These are phyloP conservation scores for Akanthomyces lecanii DNA, from an alignment of 2,329 filamentous ascomycete species.

Conservation along the genomic window DNA sequence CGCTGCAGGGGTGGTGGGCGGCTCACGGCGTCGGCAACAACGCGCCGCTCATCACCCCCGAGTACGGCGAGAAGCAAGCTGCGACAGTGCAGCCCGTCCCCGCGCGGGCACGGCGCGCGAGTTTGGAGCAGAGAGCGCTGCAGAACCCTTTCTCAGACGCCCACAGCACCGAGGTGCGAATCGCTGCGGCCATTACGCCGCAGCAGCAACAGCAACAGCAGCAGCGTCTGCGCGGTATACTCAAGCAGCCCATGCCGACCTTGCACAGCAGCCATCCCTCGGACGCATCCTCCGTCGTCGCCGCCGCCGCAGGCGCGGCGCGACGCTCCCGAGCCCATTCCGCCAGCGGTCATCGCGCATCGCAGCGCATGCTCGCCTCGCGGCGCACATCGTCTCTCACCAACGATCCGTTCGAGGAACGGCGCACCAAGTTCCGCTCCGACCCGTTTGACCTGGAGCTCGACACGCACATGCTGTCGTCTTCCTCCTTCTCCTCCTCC, in stretches of 20 bases:
- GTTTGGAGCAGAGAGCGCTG: background rate
- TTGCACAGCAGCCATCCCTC: constrained; percentile 29
- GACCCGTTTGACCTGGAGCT: constrained; percentile 63
- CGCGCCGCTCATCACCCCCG: background rate
- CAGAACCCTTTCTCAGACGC: constrained; percentile 48
- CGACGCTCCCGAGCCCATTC: constrained; percentile 48
- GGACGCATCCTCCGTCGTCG: constrained; percentile 32
- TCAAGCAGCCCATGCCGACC: constrained; percentile 26
- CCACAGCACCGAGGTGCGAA: constrained; percentile 35
- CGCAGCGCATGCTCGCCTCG: background rate
- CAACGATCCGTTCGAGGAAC: constrained; percentile 40
- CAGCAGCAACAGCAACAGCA: background rate
- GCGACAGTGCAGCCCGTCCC: background rate
- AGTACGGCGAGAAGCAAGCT: background rate
- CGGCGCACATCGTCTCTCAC: constrained; percentile 29
- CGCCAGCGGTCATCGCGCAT: constrained; percentile 30
- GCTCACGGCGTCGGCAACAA: background rate
- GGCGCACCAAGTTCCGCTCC: constrained; percentile 55
- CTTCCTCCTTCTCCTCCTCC: constrained; percentile 3
- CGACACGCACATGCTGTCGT: constrained; percentile 22
- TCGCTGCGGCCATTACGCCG: background rate
- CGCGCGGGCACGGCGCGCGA: background rate
- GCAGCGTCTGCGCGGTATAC: constrained; percentile 30
- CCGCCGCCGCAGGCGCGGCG: constrained; percentile 38
- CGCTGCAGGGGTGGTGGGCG: constrained; percentile 9